Conservation (phyloP, 2,329 filamentous ascomycete species). For the Xenosphaeropsis pyriputrescens region DNA sequence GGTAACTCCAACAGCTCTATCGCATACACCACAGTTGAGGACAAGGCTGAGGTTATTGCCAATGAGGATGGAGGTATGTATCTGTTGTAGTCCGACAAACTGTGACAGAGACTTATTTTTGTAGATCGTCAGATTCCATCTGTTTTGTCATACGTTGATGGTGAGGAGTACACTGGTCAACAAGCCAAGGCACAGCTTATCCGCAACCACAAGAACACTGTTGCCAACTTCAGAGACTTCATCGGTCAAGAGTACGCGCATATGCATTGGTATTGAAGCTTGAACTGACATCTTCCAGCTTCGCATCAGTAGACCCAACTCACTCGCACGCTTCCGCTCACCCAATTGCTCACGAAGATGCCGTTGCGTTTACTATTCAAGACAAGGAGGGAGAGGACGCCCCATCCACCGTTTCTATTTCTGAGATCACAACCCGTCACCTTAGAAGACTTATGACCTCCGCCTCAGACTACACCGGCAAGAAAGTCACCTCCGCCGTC, state of each 20-base stretch:
- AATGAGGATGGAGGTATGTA: constrained; percentile 88
- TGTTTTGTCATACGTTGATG: constrained; percentile 84
- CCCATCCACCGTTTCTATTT: constrained; percentile 56
- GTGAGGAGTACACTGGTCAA: constrained; percentile 91
- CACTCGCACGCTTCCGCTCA: constrained; percentile 90
- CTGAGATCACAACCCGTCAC: constrained; percentile 74
- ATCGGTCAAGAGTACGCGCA: constrained; percentile 71
- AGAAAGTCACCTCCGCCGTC: constrained; percentile 86
- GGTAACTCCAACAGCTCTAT: constrained; percentile 98
- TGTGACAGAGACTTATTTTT: constrained; percentile 3
- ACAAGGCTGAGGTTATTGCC: constrained; percentile 94
- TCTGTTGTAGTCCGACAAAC: neutral
- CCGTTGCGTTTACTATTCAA: constrained; percentile 69
- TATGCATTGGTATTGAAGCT: neutral
- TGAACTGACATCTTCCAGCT: constrained; percentile 29
- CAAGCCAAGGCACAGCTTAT: constrained; percentile 92
- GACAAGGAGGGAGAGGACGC: constrained; percentile 51
- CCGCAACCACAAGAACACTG: constrained; percentile 83
- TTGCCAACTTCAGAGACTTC: constrained; percentile 93
- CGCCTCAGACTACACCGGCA: constrained; percentile 84
- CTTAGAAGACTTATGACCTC: constrained; percentile 68
- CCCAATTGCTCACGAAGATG: constrained; percentile 58
- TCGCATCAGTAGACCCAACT: constrained; percentile 92
- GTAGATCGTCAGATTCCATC: constrained; percentile 93
- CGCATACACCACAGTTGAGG: constrained; percentile 81